Conservation (phyloP, 805 yeast species). For the Saccharomyces mikatae region DNA sequence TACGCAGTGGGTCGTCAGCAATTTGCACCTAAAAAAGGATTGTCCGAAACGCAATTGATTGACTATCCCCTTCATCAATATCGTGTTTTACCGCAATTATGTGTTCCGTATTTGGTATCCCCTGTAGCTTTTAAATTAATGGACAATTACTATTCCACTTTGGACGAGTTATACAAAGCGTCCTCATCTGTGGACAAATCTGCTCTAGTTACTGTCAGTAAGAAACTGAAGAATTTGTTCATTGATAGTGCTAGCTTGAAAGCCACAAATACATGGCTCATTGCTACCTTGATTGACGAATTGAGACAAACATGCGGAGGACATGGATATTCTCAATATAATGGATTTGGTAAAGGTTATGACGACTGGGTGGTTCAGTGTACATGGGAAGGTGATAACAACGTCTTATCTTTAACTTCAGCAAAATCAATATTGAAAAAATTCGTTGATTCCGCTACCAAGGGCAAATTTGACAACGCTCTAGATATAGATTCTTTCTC, state of each 20-base stretch:
- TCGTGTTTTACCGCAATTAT: slow-evolving; percentile 76
- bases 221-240: slow-evolving; percentile 65
- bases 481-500: slow-evolving; percentile 27
- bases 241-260: slow-evolving; percentile 81
- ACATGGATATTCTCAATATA: slow-evolving; percentile 89
- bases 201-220: slow-evolving; percentile 38
- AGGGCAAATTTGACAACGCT: slow-evolving; percentile 30
- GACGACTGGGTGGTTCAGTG: slow-evolving; percentile 96
- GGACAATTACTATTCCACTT: slow-evolving; percentile 41
- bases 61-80: slow-evolving; percentile 87
- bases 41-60: slow-evolving; percentile 53
- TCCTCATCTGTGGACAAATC: slow-evolving; percentile 39
- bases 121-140: slow-evolving; percentile 61
- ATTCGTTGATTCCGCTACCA: slow-evolving; percentile 31
- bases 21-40: slow-evolving; percentile 40
- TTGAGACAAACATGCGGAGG: slow-evolving; percentile 94
- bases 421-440: slow-evolving; percentile 60
- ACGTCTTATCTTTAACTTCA: slow-evolving; percentile 70
- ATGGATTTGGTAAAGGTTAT: slow-evolving; percentile 83
- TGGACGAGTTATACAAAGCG: slow-evolving; percentile 47
- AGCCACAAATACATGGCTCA: slow-evolving; percentile 83
- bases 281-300: slow-evolving; percentile 74
- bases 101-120: slow-evolving; percentile 68
- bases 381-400: slow-evolving; percentile 98
- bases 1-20: slow-evolving; percentile 88